Evolutionary conservation across 176 grass and related monocot genomes (phyloP).

Genomic region (Poa annua): DNA sequence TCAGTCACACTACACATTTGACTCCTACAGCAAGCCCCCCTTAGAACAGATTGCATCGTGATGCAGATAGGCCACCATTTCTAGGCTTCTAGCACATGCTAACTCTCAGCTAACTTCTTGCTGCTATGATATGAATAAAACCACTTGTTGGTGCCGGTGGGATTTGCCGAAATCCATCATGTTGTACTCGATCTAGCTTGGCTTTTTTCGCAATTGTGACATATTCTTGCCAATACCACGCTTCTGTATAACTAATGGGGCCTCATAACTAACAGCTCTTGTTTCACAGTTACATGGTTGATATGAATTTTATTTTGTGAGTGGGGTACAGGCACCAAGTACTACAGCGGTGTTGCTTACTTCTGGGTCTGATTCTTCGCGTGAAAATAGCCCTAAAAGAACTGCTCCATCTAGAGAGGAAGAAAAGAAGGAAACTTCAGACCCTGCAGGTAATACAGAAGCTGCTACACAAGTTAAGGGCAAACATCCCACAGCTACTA

Average conservation of each 20-base stretch:
- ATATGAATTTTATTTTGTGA: conserved; percentile 11
- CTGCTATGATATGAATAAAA: not conserved
- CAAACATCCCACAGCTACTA: conserved; percentile 31
- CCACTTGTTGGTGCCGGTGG: not conserved
- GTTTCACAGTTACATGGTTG: not conserved
- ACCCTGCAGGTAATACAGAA: conserved; percentile 48
- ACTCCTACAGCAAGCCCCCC: not conserved
- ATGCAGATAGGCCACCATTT: not conserved
- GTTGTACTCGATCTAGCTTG: not conserved
- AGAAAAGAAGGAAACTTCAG: conserved; percentile 26
- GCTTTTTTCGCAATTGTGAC: not conserved
- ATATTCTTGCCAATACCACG: not conserved
- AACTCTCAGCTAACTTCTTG: not conserved
- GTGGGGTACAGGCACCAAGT: conserved; percentile 54
- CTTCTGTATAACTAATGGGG: not conserved
- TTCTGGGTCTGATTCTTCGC: conserved; percentile 68
- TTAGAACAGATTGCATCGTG: not conserved
- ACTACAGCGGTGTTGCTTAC: conserved; percentile 56
- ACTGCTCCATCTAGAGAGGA: conserved; percentile 37
- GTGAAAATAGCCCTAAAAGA: conserved; percentile 53
- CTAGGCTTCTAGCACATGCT: not conserved
- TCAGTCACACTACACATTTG: not conserved
- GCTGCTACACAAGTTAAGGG: conserved; percentile 37
- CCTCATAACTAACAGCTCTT: not conserved
- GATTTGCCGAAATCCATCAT: not conserved